A percentile compares a stretch with the other conserved stretches of the same genome.
Evolutionary conservation across 176 grass and related monocot species (phyloP).

Genomic region (Cenchrus americanus): DNA sequence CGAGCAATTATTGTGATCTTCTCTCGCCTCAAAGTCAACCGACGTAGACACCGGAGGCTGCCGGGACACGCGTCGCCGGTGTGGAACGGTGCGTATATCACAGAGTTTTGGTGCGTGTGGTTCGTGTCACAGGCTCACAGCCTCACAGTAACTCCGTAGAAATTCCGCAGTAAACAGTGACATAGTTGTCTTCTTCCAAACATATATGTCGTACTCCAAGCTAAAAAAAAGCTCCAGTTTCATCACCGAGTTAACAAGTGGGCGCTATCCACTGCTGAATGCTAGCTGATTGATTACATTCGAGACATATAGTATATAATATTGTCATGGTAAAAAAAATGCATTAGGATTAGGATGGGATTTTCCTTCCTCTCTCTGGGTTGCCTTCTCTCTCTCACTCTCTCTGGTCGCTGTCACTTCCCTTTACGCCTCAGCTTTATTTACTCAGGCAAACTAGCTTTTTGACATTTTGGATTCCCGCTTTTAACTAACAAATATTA

Average conservation of each 20-base stretch:
- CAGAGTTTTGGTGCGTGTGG: neutral
- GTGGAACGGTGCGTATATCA: neutral
- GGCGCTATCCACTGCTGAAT: neutral
- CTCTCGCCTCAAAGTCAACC: conserved; percentile 11
- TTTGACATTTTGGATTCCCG: conserved; percentile 27
- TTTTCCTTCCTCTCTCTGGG: too few species aligned
- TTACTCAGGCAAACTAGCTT: conserved; percentile 3
- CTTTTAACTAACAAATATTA: conserved; percentile 44
- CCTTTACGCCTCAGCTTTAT: neutral
- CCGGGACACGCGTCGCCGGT: conserved; percentile 4
- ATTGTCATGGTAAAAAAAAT: too few species aligned
- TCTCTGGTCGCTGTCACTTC: neutral
- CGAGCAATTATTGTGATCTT: conserved; percentile 34
- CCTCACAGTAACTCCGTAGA: neutral
- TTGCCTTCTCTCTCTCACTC: neutral
- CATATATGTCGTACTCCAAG: neutral
- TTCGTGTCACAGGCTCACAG: neutral
- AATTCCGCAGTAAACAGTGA: neutral
- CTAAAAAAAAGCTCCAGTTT: neutral
- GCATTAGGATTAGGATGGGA: neutral
- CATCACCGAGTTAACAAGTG: too few species aligned
- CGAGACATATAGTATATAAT: too few species aligned
- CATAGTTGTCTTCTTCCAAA: neutral
- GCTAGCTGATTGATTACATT: too few species aligned
- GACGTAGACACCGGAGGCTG: conserved; percentile 29